phyloP scores from a whole-genome alignment of 331 rosid species.

The Rosa hybrid region DNA sequence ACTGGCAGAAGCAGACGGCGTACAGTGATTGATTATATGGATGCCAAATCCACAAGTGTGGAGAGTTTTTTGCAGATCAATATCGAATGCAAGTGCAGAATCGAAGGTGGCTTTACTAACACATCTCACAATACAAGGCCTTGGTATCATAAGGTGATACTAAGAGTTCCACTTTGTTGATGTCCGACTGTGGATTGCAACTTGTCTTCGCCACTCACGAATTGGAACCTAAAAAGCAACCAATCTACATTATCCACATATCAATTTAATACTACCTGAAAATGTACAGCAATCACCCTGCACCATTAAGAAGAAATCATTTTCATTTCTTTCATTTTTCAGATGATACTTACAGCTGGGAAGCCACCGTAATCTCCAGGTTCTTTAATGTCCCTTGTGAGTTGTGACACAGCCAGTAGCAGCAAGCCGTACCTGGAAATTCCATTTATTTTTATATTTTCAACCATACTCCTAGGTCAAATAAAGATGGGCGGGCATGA shows the following conservation, averaged over 20 bases:
- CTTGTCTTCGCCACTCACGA: slow-evolving; percentile 73
- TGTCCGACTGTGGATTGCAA: slow-evolving; percentile 40
- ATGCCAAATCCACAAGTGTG: slow-evolving; percentile 11
- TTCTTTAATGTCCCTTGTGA: slow-evolving; percentile 74
- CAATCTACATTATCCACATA: slow-evolving; percentile 7
- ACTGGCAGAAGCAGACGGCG: not conserved
- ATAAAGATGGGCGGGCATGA: not conserved
- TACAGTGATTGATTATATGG: not conserved
- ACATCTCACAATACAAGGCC: not conserved
- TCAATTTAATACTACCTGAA: not conserved
- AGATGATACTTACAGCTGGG: slow-evolving; percentile 72
- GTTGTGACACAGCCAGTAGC: slow-evolving; percentile 78
- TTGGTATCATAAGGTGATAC: not conserved
- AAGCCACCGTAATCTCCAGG: slow-evolving; percentile 97
- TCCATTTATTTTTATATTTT: slow-evolving; percentile 27
- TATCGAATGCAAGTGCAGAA: slow-evolving; percentile 35
- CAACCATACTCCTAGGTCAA: not conserved
- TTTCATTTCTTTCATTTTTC: not conserved
- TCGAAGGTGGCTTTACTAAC: slow-evolving; percentile 37
- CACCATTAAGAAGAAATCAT: not conserved
- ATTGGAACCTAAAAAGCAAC: slow-evolving; percentile 58
- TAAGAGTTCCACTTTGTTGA: slow-evolving; percentile 28
- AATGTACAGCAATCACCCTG: slow-evolving; percentile 14
- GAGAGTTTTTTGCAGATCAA: slow-evolving; percentile 1
- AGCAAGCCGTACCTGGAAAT: slow-evolving; percentile 78